Base-by-base conservation (phyloP, 2,329 filamentous ascomycete genomes). In the Scytalidium lignicola region DNA sequence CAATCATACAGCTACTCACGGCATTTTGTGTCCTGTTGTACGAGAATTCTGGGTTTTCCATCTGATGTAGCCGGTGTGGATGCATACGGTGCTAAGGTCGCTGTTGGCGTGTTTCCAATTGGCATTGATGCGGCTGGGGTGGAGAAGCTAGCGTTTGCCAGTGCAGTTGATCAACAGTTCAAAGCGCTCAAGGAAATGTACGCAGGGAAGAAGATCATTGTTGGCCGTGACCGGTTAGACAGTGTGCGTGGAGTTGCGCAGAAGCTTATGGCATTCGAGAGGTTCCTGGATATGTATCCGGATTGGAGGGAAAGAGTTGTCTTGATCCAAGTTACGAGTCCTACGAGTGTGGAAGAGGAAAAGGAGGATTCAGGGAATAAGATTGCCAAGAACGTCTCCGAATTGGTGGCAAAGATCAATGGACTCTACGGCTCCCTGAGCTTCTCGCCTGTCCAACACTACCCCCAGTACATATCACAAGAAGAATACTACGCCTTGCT, bases 401-500 rank as follows among this genome's bases (percentile, higher is more conserved):
- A 95, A 65, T 76, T 96, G 49, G 89, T 96, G 41, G 86, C 90
- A 60, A 85, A 85, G 59, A 96, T 97, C 72, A 96, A 97, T 60
- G 92, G 92, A 59, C 77, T 82, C 41, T 95, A 90, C 64, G 92
- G 93, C 46, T 95, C 88, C 15, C 74, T 96, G 46, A 86, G 88
- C 56, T 96, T 91, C 68, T 85, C 89, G 0, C 93, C 93, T 0
- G 90, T 97, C 18, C 89, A 95, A 66, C 90, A 97, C 69, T 96
- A 93, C 67, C 90, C 91, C 7, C 91, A 96, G 66, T 96, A 96
- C 65, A 78, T 97, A 42, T 85, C 83, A 43, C 86, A 86, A 57
- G 86, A 90, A 59, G 91, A 97, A 69, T 97, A 97, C 68, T 95
- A 96, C 67, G 91, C 92, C 3, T 79, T 97, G n/a, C 78, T 97